Conservation (phyloP, 2,329 filamentous ascomycete genomes). For the Cladophialophora carrionii region DNA sequence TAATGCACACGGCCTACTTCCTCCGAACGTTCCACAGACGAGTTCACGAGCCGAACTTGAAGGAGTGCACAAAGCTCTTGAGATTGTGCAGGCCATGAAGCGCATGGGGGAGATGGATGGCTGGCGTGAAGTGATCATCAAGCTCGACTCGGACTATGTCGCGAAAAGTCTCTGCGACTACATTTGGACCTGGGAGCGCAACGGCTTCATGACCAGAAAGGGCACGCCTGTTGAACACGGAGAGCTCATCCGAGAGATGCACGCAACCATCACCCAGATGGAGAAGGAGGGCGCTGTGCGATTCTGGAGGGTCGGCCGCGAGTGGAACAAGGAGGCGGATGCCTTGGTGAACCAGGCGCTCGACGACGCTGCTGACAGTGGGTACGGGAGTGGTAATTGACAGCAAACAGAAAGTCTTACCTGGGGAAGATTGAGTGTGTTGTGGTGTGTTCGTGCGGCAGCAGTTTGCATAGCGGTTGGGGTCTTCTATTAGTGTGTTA, state of each 20-base stretch:
- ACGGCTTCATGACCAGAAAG: conserved; percentile 50
- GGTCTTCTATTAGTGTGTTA: conserved; percentile 1
- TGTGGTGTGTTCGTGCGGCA: not conserved
- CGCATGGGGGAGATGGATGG: conserved; percentile 30
- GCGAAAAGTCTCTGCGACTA: conserved; percentile 52
- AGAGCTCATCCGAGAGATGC: conserved; percentile 58
- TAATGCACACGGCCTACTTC: conserved; percentile 30
- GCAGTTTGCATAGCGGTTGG: not conserved
- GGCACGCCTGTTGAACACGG: conserved; percentile 52
- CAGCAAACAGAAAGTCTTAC: not conserved
- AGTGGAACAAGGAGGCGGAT: conserved; percentile 52
- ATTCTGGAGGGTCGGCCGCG: conserved; percentile 55
- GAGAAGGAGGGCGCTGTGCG: conserved; percentile 47
- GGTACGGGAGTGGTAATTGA: conserved; percentile 22
- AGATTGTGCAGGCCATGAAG: conserved; percentile 28
- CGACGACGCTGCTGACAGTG: conserved; percentile 28
- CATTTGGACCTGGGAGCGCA: conserved; percentile 50
- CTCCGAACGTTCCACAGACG: conserved; percentile 43
- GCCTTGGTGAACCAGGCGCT: conserved; percentile 44
- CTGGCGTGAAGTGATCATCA: conserved; percentile 55
- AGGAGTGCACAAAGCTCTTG: conserved; percentile 56
- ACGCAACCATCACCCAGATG: conserved; percentile 45
- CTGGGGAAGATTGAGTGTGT: not conserved
- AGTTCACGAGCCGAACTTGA: conserved; percentile 62
- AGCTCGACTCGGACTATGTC: conserved; percentile 60